These are phyloP conservation scores for Suhomyces bokatorum DNA, from an alignment of 1,139 yeast species.

Conservation along the genomic window DNA sequence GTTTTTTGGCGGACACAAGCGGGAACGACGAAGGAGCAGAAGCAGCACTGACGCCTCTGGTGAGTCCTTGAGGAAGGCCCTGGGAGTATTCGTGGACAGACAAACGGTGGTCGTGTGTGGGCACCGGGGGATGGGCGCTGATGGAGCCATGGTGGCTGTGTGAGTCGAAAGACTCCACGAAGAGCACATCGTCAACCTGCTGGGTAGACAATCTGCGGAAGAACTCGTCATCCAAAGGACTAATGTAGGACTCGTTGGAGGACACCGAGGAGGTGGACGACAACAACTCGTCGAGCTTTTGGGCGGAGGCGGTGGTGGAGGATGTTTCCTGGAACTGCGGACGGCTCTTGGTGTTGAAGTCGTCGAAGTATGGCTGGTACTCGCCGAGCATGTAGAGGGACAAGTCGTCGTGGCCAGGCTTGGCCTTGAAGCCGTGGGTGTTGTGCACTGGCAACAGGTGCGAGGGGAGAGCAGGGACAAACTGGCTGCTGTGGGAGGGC, in stretches of 20 bases:
- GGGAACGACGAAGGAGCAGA: slow-evolving; percentile 3
- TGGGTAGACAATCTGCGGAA: slow-evolving; percentile 17
- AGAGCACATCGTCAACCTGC: slow-evolving; percentile 3
- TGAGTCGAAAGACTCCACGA: background rate
- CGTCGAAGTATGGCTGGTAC: slow-evolving; percentile 19
- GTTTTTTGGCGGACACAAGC: slow-evolving; percentile 10
- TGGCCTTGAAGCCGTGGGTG: background rate
- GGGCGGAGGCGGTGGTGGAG: background rate
- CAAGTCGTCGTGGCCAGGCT: slow-evolving; percentile 4
- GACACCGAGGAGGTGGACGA: slow-evolving; percentile 15
- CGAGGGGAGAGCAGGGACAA: background rate
- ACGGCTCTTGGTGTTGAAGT: slow-evolving; percentile 12
- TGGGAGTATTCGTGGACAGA: background rate
- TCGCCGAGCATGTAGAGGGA: slow-evolving; percentile 13
- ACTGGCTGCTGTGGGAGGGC: background rate
- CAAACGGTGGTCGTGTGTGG: background rate
- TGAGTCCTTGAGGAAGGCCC: background rate
- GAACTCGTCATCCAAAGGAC: slow-evolving; percentile 22
- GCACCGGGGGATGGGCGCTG: background rate
- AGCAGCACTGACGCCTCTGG: background rate
- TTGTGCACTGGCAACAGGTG: background rate
- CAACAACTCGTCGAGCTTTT: slow-evolving; percentile 9
- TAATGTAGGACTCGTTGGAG: slow-evolving; percentile 16
- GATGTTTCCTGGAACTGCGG: slow-evolving; percentile 1
- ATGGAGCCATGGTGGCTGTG: slow-evolving; percentile 1